Evolutionary conservation across 331 rosid genomes (phyloP).

Genomic region (Quercus phellos): DNA sequence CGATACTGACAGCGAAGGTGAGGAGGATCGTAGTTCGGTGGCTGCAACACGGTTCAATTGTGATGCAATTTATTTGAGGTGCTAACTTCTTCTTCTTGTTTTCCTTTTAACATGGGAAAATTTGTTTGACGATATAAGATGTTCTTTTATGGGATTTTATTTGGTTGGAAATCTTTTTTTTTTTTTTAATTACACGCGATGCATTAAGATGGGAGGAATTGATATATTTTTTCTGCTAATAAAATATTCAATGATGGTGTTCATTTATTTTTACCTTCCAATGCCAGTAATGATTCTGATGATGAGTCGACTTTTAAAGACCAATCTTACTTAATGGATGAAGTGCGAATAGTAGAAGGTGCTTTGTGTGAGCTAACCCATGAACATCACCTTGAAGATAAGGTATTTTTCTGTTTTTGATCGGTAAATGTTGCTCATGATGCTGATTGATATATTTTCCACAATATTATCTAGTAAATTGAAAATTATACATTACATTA

Average conservation of each 20-base stretch:
- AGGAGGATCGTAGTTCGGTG: constrained; percentile 26
- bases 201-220: neutral
- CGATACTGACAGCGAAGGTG: constrained; percentile 35
- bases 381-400: constrained; percentile 58
- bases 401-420: constrained; percentile 35
- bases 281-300: constrained; percentile 60
- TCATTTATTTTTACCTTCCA: constrained; percentile 28
- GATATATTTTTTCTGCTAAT: neutral
- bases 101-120: neutral
- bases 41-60: constrained; percentile 42
- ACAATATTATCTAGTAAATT: neutral
- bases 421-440: neutral
- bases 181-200: neutral
- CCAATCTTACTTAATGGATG: constrained; percentile 61
- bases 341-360: constrained; percentile 58
- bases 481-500: neutral
- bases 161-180: neutral
- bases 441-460: neutral
- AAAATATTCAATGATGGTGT: constrained; percentile 14
- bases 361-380: constrained; percentile 51
- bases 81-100: neutral
- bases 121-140: neutral
- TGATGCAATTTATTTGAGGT: constrained; percentile 63
- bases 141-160: neutral
- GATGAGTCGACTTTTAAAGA: constrained; percentile 31